A percentile compares a stretch with the other conserved stretches of the same genome.
Evolutionary conservation across 2,329 filamentous ascomycete species (phyloP).

Genomic region (Chrysoporthe deuterocubensis): DNA sequence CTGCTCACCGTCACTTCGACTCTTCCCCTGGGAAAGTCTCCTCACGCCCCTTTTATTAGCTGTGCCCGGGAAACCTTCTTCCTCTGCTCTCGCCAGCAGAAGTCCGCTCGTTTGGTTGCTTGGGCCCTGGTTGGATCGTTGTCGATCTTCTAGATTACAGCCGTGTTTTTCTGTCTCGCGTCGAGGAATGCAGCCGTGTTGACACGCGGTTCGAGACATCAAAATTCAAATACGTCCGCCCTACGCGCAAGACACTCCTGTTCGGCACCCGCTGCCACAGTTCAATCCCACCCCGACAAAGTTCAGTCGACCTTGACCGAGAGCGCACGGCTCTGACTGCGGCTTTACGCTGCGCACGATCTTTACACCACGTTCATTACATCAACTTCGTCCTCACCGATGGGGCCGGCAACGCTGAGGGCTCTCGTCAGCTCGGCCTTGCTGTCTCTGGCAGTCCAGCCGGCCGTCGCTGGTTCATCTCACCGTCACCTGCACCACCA

Average conservation of each 20-base stretch:
- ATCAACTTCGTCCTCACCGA: constrained; percentile 38
- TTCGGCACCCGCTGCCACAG: neutral
- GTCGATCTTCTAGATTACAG: constrained; percentile 1
- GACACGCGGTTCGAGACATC: constrained; percentile 15
- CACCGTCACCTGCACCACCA: constrained; percentile 43
- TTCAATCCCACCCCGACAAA: neutral
- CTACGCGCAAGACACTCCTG: constrained; percentile 17
- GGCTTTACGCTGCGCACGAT: constrained; percentile 28
- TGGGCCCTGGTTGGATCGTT: constrained; percentile 13
- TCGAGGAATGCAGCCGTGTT: constrained; percentile 25
- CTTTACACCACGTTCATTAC: constrained; percentile 27
- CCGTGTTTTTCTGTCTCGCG: constrained; percentile 10
- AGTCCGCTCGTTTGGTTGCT: constrained; percentile 22
- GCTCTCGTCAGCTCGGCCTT: constrained; percentile 54
- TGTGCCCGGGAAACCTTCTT: constrained; percentile 5
- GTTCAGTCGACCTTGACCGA: neutral
- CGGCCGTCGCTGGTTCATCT: constrained; percentile 42
- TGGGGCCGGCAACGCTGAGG: constrained; percentile 58
- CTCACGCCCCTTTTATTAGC: constrained; percentile 4
- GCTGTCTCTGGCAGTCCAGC: constrained; percentile 49
- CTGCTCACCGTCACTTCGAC: constrained; percentile 17
- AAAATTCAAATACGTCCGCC: constrained; percentile 18
- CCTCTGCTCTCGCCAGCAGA: constrained; percentile 20
- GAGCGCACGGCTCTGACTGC: constrained; percentile 18
- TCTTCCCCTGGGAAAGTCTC: constrained; percentile 13